These are phyloP conservation scores for Ceratobasidium sp. DNA, from an alignment of 1,284 basidiomycete species.

Conservation along the genomic window DNA sequence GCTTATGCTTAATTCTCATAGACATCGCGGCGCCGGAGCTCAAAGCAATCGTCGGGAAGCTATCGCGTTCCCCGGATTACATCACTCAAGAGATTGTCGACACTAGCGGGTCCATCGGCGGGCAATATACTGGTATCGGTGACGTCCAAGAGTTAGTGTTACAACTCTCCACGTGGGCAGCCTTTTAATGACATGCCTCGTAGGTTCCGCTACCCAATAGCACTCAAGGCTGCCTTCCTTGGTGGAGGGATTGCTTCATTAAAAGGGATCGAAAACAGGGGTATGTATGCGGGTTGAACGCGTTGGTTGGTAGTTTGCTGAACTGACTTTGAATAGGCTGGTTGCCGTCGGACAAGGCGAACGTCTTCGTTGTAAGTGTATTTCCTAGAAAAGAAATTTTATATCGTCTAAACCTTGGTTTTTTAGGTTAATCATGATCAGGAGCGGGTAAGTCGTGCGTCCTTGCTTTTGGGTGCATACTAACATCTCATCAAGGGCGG, in stretches of 20 bases:
- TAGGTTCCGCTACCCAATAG: conserved; percentile 73
- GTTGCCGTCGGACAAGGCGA: conserved; percentile 67
- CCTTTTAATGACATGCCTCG: neutral
- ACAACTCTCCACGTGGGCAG: neutral
- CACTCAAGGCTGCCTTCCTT: conserved; percentile 67
- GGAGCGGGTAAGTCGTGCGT: conserved; percentile 65
- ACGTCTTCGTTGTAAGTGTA: conserved; percentile 67
- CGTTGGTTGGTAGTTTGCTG: neutral
- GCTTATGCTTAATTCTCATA: neutral
- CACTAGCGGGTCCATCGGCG: conserved; percentile 17
- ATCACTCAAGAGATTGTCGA: conserved; percentile 25
- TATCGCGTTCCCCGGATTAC: conserved; percentile 62
- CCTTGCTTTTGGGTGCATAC: conserved; percentile 57
- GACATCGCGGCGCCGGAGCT: conserved; percentile 52
- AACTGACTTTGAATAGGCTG: conserved; percentile 61
- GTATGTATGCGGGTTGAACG: conserved; percentile 54
- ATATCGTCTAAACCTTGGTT: neutral
- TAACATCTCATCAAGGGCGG: conserved; percentile 53
- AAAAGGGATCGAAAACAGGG: conserved; percentile 68
- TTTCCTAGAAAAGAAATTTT: neutral
- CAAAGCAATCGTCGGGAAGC: conserved; percentile 68
- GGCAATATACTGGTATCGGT: conserved; percentile 56
- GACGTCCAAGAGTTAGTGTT: conserved; percentile 73
- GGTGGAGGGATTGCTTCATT: conserved; percentile 66
- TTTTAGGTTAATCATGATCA: conserved; percentile 72